Conservation (phyloP, 495 filamentous ascomycete species). For the Xylaria palmicola region DNA sequence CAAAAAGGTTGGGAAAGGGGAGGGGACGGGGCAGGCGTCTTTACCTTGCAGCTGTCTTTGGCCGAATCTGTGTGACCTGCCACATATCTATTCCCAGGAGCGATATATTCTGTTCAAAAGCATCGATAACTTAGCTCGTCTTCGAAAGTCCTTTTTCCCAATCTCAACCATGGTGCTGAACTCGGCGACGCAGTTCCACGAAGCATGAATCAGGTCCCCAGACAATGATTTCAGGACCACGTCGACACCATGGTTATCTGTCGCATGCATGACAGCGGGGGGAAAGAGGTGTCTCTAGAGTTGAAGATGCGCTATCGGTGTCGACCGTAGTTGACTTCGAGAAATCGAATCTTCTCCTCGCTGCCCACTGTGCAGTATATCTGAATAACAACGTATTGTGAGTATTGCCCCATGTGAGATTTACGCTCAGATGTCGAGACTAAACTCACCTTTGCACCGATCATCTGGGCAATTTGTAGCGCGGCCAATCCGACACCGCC, state of each 20-base stretch:
- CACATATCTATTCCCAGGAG: slow-evolving; percentile 32
- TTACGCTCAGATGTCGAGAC: background rate
- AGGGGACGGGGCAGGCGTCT: no score
- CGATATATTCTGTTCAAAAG: slow-evolving; percentile 35
- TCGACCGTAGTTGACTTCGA: slow-evolving; percentile 41
- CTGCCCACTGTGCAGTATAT: slow-evolving; percentile 46
- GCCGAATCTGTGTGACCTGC: background rate
- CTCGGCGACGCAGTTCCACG: slow-evolving; percentile 45
- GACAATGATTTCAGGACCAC: slow-evolving; percentile 53
- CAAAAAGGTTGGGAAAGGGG: no score
- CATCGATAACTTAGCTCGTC: slow-evolving; percentile 27
- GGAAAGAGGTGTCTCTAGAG: slow-evolving; percentile 37
- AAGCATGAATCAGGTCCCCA: slow-evolving; percentile 47
- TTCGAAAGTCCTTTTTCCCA: slow-evolving; percentile 29
- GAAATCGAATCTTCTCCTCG: slow-evolving; percentile 37
- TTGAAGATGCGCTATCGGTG: slow-evolving; percentile 47
- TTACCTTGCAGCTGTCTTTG: background rate
- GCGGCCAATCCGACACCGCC: slow-evolving; percentile 60
- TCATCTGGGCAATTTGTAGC: slow-evolving; percentile 50
- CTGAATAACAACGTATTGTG: background rate
- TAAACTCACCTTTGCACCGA: slow-evolving; percentile 44
- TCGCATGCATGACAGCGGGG: slow-evolving; percentile 41
- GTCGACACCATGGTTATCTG: slow-evolving; percentile 49
- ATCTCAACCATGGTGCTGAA: slow-evolving; percentile 51
- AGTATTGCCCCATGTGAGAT: no score